Evolutionary conservation across 73 alveolate species (phyloP), one percentile per base, ranked within the genome.

Genomic region (Stentor roeselii): DNA sequence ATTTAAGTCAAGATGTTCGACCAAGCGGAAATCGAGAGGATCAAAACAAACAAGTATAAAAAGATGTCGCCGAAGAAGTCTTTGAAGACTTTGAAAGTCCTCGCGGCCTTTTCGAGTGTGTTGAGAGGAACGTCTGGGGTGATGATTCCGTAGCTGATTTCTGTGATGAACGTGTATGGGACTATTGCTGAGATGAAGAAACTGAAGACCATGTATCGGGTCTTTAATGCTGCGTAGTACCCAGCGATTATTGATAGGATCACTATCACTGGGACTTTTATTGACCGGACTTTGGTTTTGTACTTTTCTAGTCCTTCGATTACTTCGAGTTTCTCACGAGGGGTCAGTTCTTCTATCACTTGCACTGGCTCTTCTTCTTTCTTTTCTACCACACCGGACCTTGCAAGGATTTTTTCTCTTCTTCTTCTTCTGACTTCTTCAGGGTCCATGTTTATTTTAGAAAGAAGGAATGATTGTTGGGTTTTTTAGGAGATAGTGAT

Each of bases 361-460:
- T 67, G 50, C 27, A 67, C 80, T 11, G 21, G 30, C 21, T 50
- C 67, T 67, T 67, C 80, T 21, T 14, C 1, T 67, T n/a, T 36
- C 41, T 67, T 32, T 21, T 21, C 41, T 36, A 32, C 37, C 27
- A 67, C 41, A 27, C 80, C 80, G 34, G 50, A 15, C 34, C 80
- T 0, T 21, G 37, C 50, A n/a, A 67, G 37, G 42, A 67, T 32
- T 67, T 67, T 67, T 1, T 21, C 80, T 0, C 80, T 21, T 67
- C 80, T 67, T 67, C 41, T 67, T 30, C 37, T 27, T 67, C 80
- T 67, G 80, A 67, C 2, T 2, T 67, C 80, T 67, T 67, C 37
- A 21, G 80, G 41, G 80, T 67, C 80, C 80, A 67, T 67, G n/a
- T 67, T 67, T 50, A 50, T 50, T 11, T 50, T 50, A 50, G n/a